Evolutionary conservation across 1,139 yeast species (phyloP).

Genomic region (Pneumocystis oryctolagi): DNA sequence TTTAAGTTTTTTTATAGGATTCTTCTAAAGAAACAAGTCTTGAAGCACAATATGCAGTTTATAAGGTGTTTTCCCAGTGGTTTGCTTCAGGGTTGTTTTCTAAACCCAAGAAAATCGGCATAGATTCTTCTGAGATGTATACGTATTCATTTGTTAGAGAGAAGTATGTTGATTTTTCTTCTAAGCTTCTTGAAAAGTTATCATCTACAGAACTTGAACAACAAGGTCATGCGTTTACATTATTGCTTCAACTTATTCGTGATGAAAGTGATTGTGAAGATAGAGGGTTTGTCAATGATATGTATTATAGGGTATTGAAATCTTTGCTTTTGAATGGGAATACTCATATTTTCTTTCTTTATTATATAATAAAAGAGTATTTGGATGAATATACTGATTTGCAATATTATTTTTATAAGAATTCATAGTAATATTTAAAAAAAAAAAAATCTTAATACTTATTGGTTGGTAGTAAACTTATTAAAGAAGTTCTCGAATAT

Average conservation of each 20-base stretch:
- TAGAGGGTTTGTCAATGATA: conserved; percentile 47
- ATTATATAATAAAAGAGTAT: conserved; percentile 45
- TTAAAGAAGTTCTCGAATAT: conserved; percentile 2
- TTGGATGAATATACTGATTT: conserved; percentile 32
- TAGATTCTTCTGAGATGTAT: conserved; percentile 23
- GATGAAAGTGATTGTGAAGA: conserved; percentile 47
- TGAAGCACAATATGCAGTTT: conserved; percentile 21
- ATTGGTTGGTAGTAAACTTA: conserved; percentile 2
- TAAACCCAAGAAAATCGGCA: conserved; percentile 36
- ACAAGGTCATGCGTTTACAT: conserved; percentile 11
- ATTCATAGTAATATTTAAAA: conserved; percentile 4
- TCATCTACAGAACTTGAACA: neutral
- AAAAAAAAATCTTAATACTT: conserved; percentile 2
- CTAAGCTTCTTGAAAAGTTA: neutral
- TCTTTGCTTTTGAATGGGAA: conserved; percentile 21
- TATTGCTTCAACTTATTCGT: conserved; percentile 40
- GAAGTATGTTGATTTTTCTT: conserved; percentile 12
- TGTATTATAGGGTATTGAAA: conserved; percentile 41
- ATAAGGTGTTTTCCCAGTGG: conserved; percentile 23
- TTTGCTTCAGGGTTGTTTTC: conserved; percentile 54
- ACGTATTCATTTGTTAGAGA: neutral
- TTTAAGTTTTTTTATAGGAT: conserved; percentile 39
- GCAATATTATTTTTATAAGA: conserved; percentile 19
- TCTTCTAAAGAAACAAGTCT: conserved; percentile 32
- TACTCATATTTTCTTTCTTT: conserved; percentile 34